These are phyloP conservation scores for Suhomyces vadensis DNA, from an alignment of 805 yeast genomes.

Conservation along the genomic window DNA sequence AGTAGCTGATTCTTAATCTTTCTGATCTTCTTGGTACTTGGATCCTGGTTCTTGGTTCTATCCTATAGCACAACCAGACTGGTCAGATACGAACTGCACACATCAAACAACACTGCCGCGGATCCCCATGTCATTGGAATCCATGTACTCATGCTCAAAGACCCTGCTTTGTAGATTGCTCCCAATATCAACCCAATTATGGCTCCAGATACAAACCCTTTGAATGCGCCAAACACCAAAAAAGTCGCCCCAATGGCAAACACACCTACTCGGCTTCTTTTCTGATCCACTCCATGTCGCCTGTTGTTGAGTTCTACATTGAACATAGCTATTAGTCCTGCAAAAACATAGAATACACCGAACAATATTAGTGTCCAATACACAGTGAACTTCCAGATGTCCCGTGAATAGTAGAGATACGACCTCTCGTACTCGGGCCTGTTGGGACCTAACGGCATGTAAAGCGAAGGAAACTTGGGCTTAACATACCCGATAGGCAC, in stretches of 20 bases:
- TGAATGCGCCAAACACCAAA: constrained; percentile 54
- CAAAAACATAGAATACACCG: constrained; percentile 58
- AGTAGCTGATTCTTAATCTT: too few species aligned
- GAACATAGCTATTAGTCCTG: constrained; percentile 59
- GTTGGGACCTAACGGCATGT: constrained; percentile 60
- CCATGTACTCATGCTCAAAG: constrained; percentile 92
- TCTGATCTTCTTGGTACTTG: too few species aligned
- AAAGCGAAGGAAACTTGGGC: constrained; percentile 80
- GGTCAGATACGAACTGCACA: constrained; percentile 65
- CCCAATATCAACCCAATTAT: constrained; percentile 73
- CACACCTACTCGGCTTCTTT: constrained; percentile 21
- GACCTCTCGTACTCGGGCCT: constrained; percentile 45
- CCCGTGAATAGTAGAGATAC: constrained; percentile 65
- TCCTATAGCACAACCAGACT: constrained; percentile 28
- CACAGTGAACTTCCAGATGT: constrained; percentile 81
- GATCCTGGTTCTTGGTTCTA: neutral
- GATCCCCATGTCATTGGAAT: constrained; percentile 83
- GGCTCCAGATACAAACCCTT: constrained; percentile 73
- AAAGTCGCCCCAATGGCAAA: constrained; percentile 49
- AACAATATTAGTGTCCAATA: constrained; percentile 78
- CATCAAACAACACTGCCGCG: constrained; percentile 64
- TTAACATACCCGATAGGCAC: constrained; percentile 79
- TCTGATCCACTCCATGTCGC: constrained; percentile 14
- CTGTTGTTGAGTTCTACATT: constrained; percentile 24
- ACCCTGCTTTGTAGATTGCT: constrained; percentile 76